Evolutionary conservation across 352 stramenopile species (phyloP).

Genomic region (Pythium phragmitis): DNA sequence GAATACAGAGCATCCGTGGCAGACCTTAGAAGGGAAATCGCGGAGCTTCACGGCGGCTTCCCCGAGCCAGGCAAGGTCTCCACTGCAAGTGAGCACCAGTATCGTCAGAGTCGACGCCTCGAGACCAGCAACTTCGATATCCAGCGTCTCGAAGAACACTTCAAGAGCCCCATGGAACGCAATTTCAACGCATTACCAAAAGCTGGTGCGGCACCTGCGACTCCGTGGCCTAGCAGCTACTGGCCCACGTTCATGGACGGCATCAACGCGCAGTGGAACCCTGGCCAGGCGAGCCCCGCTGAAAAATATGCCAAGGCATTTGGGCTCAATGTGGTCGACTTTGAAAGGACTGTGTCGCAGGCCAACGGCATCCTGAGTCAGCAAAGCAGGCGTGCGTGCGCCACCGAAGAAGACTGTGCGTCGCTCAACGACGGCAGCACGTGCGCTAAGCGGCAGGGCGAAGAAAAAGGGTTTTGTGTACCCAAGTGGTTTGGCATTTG

Average conservation of each 20-base stretch:
- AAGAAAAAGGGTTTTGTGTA: slow-evolving; percentile 19
- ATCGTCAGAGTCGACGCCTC: background rate
- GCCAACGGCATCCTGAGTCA: slow-evolving; percentile 18
- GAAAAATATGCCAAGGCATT: slow-evolving; percentile 22
- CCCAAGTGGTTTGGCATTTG: slow-evolving; percentile 27
- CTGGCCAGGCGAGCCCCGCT: slow-evolving; percentile 5
- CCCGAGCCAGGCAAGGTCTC: slow-evolving; percentile 1
- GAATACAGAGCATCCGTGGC: slow-evolving; percentile 13
- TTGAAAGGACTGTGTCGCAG: slow-evolving; percentile 9
- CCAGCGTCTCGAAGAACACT: slow-evolving; percentile 20
- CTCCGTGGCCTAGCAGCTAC: slow-evolving; percentile 62
- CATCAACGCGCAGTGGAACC: slow-evolving; percentile 55
- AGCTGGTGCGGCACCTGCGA: background rate
- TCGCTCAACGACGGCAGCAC: slow-evolving; percentile 14
- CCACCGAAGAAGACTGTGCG: slow-evolving; percentile 6
- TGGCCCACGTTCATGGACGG: slow-evolving; percentile 64
- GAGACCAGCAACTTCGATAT: slow-evolving; percentile 9
- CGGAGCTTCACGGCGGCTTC: slow-evolving; percentile 4
- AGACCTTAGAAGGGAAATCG: slow-evolving; percentile 16
- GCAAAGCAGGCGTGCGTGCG: background rate
- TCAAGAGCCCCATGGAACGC: slow-evolving; percentile 13
- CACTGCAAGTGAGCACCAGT: background rate
- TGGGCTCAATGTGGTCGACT: slow-evolving; percentile 9
- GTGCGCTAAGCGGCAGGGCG: slow-evolving; percentile 23
- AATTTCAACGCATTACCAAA: slow-evolving; percentile 12